Percentiles rank a stretch among this genome's conserved stretches.
Conservation (phyloP, 1,139 yeast genomes). For the Blastobotrys apis region DNA sequence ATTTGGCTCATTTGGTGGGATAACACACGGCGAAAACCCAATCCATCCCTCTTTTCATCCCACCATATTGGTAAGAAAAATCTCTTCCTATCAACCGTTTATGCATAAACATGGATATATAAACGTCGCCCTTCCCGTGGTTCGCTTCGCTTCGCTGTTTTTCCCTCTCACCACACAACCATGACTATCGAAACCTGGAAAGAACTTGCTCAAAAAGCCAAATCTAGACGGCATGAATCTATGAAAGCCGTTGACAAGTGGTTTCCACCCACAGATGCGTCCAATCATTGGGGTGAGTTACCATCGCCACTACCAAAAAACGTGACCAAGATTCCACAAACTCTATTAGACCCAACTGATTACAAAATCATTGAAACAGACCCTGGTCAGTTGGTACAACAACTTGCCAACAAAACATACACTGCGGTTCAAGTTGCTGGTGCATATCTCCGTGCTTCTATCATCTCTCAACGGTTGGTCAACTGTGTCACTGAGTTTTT, state of each 20-base stretch:
- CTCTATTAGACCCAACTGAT: constrained; percentile 26
- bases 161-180: background rate
- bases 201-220: constrained; percentile 10
- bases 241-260: constrained; percentile 27
- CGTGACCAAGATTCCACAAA: constrained; percentile 27
- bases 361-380: constrained; percentile 29
- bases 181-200: constrained; percentile 11
- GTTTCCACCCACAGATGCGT: constrained; percentile 28
- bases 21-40: too few relatives aligned
- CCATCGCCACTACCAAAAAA: constrained; percentile 30
- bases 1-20: too few relatives aligned
- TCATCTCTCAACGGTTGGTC: constrained; percentile 54
- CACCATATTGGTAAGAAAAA: too few relatives aligned
- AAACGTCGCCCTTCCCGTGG: background rate
- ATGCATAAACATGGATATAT: background rate
- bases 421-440: constrained; percentile 44
- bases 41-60: too few relatives aligned
- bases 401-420: constrained; percentile 39
- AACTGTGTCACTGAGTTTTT: constrained; percentile 33
- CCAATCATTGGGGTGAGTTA: constrained; percentile 23
- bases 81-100: too few relatives aligned
- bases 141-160: background rate
- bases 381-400: constrained; percentile 35
- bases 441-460: constrained; percentile 56
- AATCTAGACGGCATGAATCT: constrained; percentile 28